Conservation (phyloP, 2,329 filamentous ascomycete species). For the Gnomoniopsis smithogilvyi region DNA sequence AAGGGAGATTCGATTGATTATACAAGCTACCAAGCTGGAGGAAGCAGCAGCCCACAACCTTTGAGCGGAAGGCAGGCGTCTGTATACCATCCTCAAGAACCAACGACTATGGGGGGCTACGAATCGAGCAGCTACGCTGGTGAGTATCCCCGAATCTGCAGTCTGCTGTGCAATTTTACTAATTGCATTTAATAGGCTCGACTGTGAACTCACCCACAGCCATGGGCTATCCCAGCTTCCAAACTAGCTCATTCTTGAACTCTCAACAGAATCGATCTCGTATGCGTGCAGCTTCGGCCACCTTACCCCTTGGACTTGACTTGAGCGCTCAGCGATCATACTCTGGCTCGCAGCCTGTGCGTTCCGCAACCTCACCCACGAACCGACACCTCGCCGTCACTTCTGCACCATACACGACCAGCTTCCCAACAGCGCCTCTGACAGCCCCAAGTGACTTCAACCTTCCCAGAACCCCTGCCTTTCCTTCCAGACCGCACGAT, state of each 20-base stretch:
- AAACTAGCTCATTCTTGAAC: slow-evolving; percentile 37
- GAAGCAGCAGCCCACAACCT: slow-evolving; percentile 40
- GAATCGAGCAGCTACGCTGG: slow-evolving; percentile 51
- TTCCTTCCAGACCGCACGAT: slow-evolving; percentile 34
- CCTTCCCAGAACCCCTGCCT: slow-evolving; percentile 40
- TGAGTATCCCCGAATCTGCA: slow-evolving; percentile 29
- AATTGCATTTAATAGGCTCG: slow-evolving; percentile 33
- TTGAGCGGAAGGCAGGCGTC: slow-evolving; percentile 45
- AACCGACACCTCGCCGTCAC: slow-evolving; percentile 32
- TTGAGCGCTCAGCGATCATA: slow-evolving; percentile 40
- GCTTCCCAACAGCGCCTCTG: slow-evolving; percentile 52
- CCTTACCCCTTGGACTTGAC: slow-evolving; percentile 43
- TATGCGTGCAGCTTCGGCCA: slow-evolving; percentile 46
- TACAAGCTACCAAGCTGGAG: slow-evolving; percentile 42
- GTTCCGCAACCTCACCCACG: slow-evolving; percentile 30
- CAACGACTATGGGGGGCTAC: slow-evolving; percentile 43
- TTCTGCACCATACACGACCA: slow-evolving; percentile 44
- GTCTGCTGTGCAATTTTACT: neutral
- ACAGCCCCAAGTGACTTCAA: slow-evolving; percentile 53
- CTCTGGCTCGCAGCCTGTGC: slow-evolving; percentile 24
- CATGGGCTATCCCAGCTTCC: slow-evolving; percentile 46
- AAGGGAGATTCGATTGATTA: slow-evolving; percentile 60
- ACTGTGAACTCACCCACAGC: slow-evolving; percentile 47
- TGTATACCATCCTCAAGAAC: slow-evolving; percentile 44
- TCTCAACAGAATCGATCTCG: slow-evolving; percentile 41